Percentiles rank a stretch among this genome's conserved stretches.
phyloP scores from a whole-genome alignment of 257 asterid genomes.

The Fraxinus excelsior region DNA sequence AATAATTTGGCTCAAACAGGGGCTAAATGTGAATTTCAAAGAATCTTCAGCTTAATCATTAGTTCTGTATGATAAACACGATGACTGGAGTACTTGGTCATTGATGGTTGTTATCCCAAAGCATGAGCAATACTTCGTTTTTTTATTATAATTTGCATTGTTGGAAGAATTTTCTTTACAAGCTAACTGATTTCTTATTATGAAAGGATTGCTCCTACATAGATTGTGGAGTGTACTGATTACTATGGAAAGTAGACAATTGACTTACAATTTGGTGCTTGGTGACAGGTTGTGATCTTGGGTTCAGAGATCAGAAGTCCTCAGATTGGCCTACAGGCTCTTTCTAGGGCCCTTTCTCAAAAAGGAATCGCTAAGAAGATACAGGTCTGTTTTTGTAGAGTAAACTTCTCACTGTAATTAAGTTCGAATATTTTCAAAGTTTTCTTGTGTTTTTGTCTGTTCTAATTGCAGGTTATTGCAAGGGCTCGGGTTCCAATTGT shows the following conservation, averaged over 20 bases:
- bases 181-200: background rate
- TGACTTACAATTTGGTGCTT: conserved; percentile 14
- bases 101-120: background rate
- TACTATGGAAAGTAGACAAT: background rate
- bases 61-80: background rate
- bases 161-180: conserved; percentile 10
- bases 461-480: conserved; percentile 70
- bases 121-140: background rate
- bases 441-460: conserved; percentile 13
- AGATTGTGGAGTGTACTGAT: background rate
- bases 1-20: too few species aligned
- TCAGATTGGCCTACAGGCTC: conserved; percentile 84
- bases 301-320: conserved; percentile 70
- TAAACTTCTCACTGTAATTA: conserved; percentile 21
- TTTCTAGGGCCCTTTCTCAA: conserved; percentile 83
- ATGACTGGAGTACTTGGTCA: background rate
- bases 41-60: background rate
- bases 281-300: conserved; percentile 79
- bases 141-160: background rate
- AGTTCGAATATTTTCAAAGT: conserved; percentile 12
- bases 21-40: background rate
- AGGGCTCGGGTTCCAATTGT: conserved; percentile 95
- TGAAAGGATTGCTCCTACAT: conserved; percentile 1
- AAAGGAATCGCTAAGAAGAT: conserved; percentile 88
- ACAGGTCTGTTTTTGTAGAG: conserved; percentile 56